These are phyloP conservation scores for Mortierella sp. DNA, from an alignment of 371 early-diverging fungal species.

Conservation along the genomic window DNA sequence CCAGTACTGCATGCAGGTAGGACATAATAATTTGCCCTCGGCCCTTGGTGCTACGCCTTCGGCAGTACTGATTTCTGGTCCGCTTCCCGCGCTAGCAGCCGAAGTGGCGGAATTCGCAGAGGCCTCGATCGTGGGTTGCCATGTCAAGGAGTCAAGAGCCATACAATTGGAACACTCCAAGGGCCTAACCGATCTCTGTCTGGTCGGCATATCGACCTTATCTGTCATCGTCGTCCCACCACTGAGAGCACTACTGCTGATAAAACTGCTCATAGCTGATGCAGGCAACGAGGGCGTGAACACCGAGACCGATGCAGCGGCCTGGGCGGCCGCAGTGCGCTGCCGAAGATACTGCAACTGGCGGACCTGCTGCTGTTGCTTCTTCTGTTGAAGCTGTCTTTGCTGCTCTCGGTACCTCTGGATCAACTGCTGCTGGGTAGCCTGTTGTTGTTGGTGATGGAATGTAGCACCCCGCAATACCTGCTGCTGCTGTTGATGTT, in stretches of 20 bases:
- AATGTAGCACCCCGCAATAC: conserved; percentile 4
- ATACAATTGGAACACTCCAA: conserved; percentile 44
- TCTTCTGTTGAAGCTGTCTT: conserved; percentile 22
- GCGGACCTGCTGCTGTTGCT: conserved; percentile 19
- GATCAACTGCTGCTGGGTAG: conserved; percentile 20
- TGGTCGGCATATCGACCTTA: conserved; percentile 1
- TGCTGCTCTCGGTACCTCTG: conserved; percentile 30
- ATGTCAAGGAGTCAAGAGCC: conserved; percentile 32
- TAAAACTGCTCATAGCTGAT: no score
- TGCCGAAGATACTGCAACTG: conserved; percentile 21
- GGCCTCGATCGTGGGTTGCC: conserved; percentile 6
- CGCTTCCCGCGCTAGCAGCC: not conserved
- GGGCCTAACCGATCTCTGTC: conserved; percentile 9
- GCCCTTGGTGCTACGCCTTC: not conserved
- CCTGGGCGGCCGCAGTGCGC: not conserved
- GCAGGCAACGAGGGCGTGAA: not conserved
- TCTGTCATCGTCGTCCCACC: not conserved
- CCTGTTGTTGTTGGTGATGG: conserved; percentile 25
- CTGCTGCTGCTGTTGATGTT: conserved; percentile 26
- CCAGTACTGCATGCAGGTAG: conserved; percentile 26
- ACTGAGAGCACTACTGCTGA: no score
- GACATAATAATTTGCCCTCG: conserved; percentile 22
- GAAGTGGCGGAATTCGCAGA: not conserved
- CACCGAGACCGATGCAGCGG: conserved; percentile 2
- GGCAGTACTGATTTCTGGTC: not conserved